Conservation (phyloP, 768 basidiomycete genomes). For the Lanmaoa pseudosensibilis region DNA sequence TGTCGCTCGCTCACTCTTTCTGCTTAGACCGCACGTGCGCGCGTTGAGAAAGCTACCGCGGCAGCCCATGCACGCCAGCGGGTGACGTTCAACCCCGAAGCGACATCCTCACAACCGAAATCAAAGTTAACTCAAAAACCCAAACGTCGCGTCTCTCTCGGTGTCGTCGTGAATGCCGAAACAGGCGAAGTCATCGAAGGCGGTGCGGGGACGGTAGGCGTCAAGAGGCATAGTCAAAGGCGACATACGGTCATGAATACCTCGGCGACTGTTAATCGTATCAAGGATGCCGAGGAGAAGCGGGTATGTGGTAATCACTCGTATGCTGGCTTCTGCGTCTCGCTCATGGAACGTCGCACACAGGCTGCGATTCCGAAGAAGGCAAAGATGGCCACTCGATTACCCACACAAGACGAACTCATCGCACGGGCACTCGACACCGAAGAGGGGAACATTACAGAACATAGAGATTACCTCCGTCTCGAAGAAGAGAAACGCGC, state of each 20-base stretch:
- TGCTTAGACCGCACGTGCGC: slow-evolving; percentile 52
- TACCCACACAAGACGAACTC: slow-evolving; percentile 78
- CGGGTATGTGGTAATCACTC: slow-evolving; percentile 41
- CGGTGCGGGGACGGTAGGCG: slow-evolving; percentile 17
- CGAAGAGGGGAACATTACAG: slow-evolving; percentile 80
- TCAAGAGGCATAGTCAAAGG: slow-evolving; percentile 58
- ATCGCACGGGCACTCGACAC: slow-evolving; percentile 81
- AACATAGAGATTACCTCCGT: slow-evolving; percentile 76
- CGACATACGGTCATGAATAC: slow-evolving; percentile 72
- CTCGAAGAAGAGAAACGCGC: slow-evolving; percentile 82
- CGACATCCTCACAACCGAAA: slow-evolving; percentile 33
- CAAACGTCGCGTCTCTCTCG: slow-evolving; percentile 55
- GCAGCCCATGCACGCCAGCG: slow-evolving; percentile 66
- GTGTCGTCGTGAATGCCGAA: slow-evolving; percentile 54
- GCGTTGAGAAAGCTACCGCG: slow-evolving; percentile 62
- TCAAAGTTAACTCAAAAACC: slow-evolving; percentile 22
- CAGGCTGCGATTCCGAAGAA: slow-evolving; percentile 66
- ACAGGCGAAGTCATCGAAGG: slow-evolving; percentile 56
- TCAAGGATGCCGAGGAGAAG: slow-evolving; percentile 62
- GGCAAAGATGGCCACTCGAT: slow-evolving; percentile 48
- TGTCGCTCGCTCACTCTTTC: not conserved
- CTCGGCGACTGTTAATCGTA: slow-evolving; percentile 60
- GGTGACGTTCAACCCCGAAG: slow-evolving; percentile 65
- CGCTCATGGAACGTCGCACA: not conserved
- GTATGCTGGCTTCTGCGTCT: not conserved